Evolutionary conservation across 352 stramenopile species (phyloP), one percentile per base, ranked within the genome.

Genomic region (Globisporangium radiosum): DNA sequence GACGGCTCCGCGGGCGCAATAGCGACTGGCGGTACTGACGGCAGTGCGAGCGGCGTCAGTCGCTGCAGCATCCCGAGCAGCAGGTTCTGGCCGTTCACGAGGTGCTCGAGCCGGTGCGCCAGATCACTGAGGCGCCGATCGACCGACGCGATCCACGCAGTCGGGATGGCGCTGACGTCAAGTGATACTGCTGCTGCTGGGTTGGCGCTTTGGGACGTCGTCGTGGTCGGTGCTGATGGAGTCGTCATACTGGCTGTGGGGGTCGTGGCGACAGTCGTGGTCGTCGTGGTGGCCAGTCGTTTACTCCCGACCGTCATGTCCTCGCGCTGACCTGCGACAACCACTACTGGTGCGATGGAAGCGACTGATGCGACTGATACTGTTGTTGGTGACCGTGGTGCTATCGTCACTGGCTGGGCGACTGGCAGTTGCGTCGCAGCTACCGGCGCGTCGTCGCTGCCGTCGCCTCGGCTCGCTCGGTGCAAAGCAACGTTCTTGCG

Each of bases 41-140:
- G 19, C 19, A 25, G 19, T 25, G 19, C 19, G 1, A 25, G 19
- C 19, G 38, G 15, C 9, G 43, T 37, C 25, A 63, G 49, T 5
- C 60, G 60, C 42, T 65, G 60, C 2, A 65, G 47, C 60, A 65
- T 53, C 25, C 42, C 54, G 1, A 65, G 53, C 15, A 65, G 54
- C 17, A 61, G 42, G 36, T 51, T 60, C 38, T 65, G 60, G 7
- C 54, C 54, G 40, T 60, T 51, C 33, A 44, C 40, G 11, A 65
- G 39, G 15, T 47, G 42, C 4, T 33, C 43, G 40, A 44, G 7
- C 40, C 4, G 1, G 11, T 44, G 40, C 33, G 60, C n/a, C 19
- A 65, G 15, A 1, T 51, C 54, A 36, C 42, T 44, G n/a, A 65
- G 47, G 5, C 52, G 42, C 17, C 54, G 42, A 19, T 52, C 55